Evolutionary conservation across 805 yeast genomes (phyloP), one percentile per base, ranked within the genome.

Genomic region (Metschnikowia lochheadii): DNA sequence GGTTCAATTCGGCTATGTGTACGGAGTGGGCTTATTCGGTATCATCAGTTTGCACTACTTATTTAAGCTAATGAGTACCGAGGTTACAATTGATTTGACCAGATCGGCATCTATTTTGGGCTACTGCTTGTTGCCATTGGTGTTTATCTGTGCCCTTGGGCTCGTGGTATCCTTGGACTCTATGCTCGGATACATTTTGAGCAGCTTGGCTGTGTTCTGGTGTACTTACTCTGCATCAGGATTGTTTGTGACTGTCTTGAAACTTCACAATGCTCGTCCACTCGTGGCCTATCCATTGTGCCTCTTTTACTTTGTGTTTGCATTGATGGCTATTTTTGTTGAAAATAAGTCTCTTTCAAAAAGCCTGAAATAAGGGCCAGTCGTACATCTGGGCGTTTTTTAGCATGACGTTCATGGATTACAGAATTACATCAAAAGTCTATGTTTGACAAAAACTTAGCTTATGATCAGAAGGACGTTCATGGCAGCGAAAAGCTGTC

Each of bases 11-110:
- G 98, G 98, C 2, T 94, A 94, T 67, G 87, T 94, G 45, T 94
- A 94, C 63, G 98, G 99, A 37, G 96, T 94, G 39, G 98, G 97
- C 0, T 70, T 94, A 40, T 83, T 92, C 59, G 99, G 99, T 15
- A 86, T 96, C 1, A 64, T 89, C 14, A 83, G 96, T 32, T 79
- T 90, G 56, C 97, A 91, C 68, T 80, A 81, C 59, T 74, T 94
- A 52, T 86, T 95, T 66, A 90, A 87, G 65, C 75, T 89, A 54
- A 94, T 94, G 99, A 83, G 96, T 50, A 80, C 78, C 49, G 74
- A 72, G 40, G 77, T 76, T 42, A 71, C 74, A n/a, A 69, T 81
- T 40, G 85, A 80, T 55, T 69, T 83, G 52, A 64, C 77, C 38
- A 80, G 92, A 56, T 88, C 97, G 0, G 94, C 97, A 8, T 85